A percentile compares a stretch with the other conserved stretches of the same genome.
These are phyloP conservation scores for Colletotrichum tamarilloi DNA, from an alignment of 2,329 filamentous ascomycete genomes.

Conservation along the genomic window DNA sequence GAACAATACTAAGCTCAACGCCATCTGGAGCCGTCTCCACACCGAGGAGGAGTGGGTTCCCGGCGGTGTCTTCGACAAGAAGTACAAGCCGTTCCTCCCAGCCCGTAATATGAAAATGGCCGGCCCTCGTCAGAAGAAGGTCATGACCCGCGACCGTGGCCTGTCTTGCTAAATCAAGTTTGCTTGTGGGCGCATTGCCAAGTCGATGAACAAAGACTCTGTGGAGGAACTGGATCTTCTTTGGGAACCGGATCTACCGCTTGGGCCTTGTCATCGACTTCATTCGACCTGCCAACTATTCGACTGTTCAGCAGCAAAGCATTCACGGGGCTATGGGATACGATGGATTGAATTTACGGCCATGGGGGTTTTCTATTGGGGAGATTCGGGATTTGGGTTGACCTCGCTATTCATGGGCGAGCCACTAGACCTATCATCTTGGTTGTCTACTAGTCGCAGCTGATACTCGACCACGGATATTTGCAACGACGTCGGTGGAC, in stretches of 20 bases:
- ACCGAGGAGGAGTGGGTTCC: conserved; percentile 1
- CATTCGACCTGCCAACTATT: neutral
- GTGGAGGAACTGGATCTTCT: conserved; percentile 7
- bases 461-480: neutral
- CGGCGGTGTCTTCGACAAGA: conserved; percentile 27
- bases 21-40: conserved; percentile 19
- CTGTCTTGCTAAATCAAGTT: conserved; percentile 13
- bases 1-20: conserved; percentile 32
- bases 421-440: neutral
- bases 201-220: neutral
- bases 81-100: conserved; percentile 28
- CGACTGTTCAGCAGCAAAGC: neutral
- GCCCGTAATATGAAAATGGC: conserved; percentile 20
- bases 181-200: neutral
- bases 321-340: neutral
- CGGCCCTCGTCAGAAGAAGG: conserved; percentile 26
- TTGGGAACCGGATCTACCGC: neutral
- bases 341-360: neutral
- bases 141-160: conserved; percentile 23
- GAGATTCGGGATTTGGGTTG: neutral
- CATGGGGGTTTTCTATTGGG: neutral
- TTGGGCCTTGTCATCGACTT: too few species aligned
- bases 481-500: neutral
- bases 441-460: neutral
- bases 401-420: neutral